A percentile compares a stretch with the other conserved stretches of the same genome.
These are phyloP conservation scores for Eucalyptus tenuipes DNA, from an alignment of 345 rosid species.

Conservation along the genomic window DNA sequence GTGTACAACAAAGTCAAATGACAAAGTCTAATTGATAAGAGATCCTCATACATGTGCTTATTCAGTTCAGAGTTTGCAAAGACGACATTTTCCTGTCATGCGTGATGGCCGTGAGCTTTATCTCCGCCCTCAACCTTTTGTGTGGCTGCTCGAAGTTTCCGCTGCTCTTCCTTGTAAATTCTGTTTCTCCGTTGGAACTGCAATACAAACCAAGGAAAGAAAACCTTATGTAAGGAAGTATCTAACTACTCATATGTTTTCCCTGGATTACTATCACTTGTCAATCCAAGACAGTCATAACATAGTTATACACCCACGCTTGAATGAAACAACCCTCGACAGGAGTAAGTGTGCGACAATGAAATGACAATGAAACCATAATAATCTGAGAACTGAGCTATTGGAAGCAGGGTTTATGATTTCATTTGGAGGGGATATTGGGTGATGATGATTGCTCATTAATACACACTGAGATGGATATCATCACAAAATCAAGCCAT, in stretches of 20 bases:
- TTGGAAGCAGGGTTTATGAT: background rate
- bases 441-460: background rate
- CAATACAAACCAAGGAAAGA: background rate
- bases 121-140: slow-evolving; percentile 43
- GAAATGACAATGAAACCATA: background rate
- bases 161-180: slow-evolving; percentile 96
- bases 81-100: background rate
- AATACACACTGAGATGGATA: background rate
- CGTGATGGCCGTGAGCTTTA: slow-evolving; percentile 25
- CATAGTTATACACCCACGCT: background rate
- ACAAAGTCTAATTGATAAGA: background rate
- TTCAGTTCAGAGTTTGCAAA: background rate
- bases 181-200: slow-evolving; percentile 94
- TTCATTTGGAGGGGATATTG: background rate
- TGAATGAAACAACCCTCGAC: background rate
- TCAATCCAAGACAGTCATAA: background rate
- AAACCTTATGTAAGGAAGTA: background rate
- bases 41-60: background rate
- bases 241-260: background rate
- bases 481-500: background rate
- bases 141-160: slow-evolving; percentile 75
- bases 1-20: background rate
- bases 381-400: background rate
- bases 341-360: background rate
- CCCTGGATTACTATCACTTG: background rate